Evolutionary conservation across 441 rosid genomes (phyloP), one percentile per base, ranked within the genome.

Genomic region (Syzygium malaccense): DNA sequence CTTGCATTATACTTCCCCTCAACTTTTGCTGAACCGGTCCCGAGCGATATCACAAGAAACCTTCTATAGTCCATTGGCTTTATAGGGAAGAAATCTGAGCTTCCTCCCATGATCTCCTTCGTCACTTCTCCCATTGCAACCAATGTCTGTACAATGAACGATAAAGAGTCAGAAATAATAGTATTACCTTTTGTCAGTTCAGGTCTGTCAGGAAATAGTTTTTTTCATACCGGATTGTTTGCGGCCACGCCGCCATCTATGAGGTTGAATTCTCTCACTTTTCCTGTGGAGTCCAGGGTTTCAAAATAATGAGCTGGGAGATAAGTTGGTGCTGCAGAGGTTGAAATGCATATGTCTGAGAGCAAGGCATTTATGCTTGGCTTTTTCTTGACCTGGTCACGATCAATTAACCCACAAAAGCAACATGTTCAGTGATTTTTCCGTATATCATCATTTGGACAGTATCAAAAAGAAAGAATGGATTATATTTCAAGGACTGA

Each of bases 291-390:
- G 88, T 93, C 94, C 91, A 92, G 55, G 80, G 93, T 94, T 88
- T 90, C 87, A 86, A 96, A 95, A 90, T 86, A 75, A 91, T 93
- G 94, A 53, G 96, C 95, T 18, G 98, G 99, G 53, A 97, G 92
- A 86, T 92, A 93, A 62, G 97, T 97, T 20, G 98, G 99, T 12
- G 99, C 98, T 45, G 97, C 97, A n/a, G 99, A 95, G 85, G 99
- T 97, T 88, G 91, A 92, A 86, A 95, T 91, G 90, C 95, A 91
- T 86, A 94, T 95, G 66, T 97, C 95, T 30, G 98, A 93, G n/a
- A 97, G 92, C 8, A 87, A 85, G 86, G 96, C 98, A 87, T 96
- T 91, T 30, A 91, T 80, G 60, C 89, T 57, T 85, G 93, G 94
- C 53, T 91, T 86, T 20, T 26, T 89, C 87, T 87, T 91, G 87